phyloP scores from a whole-genome alignment of 2,329 filamentous ascomycete species.

The Periconia sp. region DNA sequence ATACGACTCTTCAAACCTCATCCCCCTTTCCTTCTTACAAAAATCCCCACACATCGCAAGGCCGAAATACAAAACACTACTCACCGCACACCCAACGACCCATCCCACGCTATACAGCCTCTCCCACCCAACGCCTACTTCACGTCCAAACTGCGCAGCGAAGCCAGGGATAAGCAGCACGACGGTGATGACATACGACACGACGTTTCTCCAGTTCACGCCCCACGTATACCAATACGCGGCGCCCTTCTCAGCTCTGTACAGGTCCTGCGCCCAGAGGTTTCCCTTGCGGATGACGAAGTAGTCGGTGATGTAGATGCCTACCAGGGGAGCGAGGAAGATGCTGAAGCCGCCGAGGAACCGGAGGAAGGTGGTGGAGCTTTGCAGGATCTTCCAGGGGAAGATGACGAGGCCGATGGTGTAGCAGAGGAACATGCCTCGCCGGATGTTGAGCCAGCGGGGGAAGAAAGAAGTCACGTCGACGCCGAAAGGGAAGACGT shows the following conservation, averaged over 20 bases:
- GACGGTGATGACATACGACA: conserved; percentile 7
- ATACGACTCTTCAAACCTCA: too few species aligned
- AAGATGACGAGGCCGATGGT: conserved; percentile 36
- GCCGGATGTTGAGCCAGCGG: conserved; percentile 43
- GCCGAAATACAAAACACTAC: too few species aligned
- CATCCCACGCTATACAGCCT: conserved; percentile 10
- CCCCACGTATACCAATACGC: conserved; percentile 9
- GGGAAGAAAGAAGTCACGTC: conserved; percentile 45
- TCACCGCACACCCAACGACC: background rate
- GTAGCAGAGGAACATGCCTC: conserved; percentile 43
- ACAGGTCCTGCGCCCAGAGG: conserved; percentile 16
- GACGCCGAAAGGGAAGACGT: conserved; percentile 41
- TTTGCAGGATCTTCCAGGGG: conserved; percentile 28
- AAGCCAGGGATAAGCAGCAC: conserved; percentile 8
- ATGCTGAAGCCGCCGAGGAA: conserved; percentile 21
- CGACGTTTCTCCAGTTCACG: conserved; percentile 7
- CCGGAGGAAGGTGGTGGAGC: conserved; percentile 12
- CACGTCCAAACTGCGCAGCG: conserved; percentile 10
- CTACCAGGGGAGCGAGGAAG: conserved; percentile 21
- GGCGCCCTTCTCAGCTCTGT: conserved; percentile 1
- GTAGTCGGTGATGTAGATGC: conserved; percentile 15
- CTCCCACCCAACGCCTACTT: conserved; percentile 10
- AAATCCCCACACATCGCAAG: too few species aligned
- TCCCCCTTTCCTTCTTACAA: too few species aligned
- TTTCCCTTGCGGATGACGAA: conserved; percentile 19